Percentiles rank a stretch among this genome's conserved stretches.
These are phyloP conservation scores for Coemansia sp. DNA, from an alignment of 192 early-diverging fungal genomes.

Conservation along the genomic window DNA sequence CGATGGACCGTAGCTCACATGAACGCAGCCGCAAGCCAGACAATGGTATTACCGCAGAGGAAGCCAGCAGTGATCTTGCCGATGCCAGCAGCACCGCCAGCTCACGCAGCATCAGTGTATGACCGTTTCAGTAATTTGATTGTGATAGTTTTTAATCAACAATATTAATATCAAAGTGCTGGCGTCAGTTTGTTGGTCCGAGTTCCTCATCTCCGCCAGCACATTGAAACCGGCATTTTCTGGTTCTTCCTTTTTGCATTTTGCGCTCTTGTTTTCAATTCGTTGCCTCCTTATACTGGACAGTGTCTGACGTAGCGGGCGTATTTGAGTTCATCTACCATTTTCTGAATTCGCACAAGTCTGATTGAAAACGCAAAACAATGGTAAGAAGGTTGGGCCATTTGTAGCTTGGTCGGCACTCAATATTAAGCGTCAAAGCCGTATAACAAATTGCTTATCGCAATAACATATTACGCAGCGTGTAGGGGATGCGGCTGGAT, in stretches of 20 bases:
- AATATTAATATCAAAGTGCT: neutral
- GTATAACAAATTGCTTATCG: neutral
- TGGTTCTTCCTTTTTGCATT: neutral
- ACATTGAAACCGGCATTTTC: neutral
- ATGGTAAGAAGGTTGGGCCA: neutral
- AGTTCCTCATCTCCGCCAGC: neutral
- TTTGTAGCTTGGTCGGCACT: neutral
- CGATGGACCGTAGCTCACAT: slow-evolving; percentile 27
- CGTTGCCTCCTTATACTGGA: neutral
- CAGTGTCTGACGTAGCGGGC: neutral
- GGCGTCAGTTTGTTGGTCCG: neutral
- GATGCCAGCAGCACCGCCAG: neutral
- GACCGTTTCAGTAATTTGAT: neutral
- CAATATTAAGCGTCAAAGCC: neutral
- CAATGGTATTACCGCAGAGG: neutral
- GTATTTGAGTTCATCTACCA: neutral
- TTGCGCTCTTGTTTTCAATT: neutral
- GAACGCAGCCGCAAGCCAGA: slow-evolving; percentile 6
- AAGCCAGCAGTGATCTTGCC: neutral
- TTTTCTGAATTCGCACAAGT: neutral
- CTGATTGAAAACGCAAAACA: neutral
- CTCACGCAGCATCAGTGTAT: neutral
- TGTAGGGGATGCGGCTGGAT: slow-evolving; percentile 59
- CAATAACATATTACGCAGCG: neutral
- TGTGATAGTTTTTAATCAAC: neutral